Evolutionary conservation across 495 filamentous ascomycete species (phyloP).

Genomic region (Xylaria palmicola): DNA sequence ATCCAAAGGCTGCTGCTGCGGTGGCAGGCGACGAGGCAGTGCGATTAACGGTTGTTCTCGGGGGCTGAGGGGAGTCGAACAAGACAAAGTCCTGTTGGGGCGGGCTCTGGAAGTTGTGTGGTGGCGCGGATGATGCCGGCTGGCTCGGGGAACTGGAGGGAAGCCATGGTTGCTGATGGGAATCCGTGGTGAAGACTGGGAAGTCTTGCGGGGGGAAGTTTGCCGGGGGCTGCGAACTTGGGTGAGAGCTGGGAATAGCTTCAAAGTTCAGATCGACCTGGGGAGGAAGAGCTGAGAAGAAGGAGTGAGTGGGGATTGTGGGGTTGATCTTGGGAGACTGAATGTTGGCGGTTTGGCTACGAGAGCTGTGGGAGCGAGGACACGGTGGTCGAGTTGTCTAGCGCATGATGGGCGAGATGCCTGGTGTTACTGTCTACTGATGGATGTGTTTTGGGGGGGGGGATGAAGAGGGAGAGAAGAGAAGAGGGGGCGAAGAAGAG

Average conservation of each 20-base stretch:
- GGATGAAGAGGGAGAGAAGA: slow-evolving; percentile 13
- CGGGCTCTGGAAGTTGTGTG: slow-evolving; percentile 34
- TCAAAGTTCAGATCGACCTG: slow-evolving; percentile 56
- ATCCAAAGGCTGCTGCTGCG: slow-evolving; percentile 41
- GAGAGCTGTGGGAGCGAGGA: slow-evolving; percentile 20
- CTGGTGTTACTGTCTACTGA: slow-evolving; percentile 17
- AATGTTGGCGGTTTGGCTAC: slow-evolving; percentile 44
- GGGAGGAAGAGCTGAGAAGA: slow-evolving; percentile 49
- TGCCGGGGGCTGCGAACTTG: slow-evolving; percentile 47
- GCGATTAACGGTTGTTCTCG: slow-evolving; percentile 50
- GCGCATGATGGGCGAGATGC: slow-evolving; percentile 35
- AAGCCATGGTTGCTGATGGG: slow-evolving; percentile 57
- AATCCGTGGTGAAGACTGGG: slow-evolving; percentile 61
- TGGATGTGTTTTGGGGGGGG: slow-evolving; percentile 18
- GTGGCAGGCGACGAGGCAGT: slow-evolving; percentile 40
- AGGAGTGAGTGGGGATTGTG: slow-evolving; percentile 43
- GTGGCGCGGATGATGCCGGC: slow-evolving; percentile 57
- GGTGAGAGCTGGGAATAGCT: slow-evolving; percentile 49
- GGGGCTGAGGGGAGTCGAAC: slow-evolving; percentile 49
- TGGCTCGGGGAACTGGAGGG: slow-evolving; percentile 59
- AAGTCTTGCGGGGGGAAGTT: slow-evolving; percentile 54
- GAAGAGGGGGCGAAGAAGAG: slow-evolving; percentile 16
- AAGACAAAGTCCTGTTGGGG: slow-evolving; percentile 56
- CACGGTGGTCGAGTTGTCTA: slow-evolving; percentile 32
- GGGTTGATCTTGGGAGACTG: slow-evolving; percentile 35